These are phyloP conservation scores for Fistulinella prunicolor DNA, from an alignment of 768 basidiomycete species.

Conservation along the genomic window DNA sequence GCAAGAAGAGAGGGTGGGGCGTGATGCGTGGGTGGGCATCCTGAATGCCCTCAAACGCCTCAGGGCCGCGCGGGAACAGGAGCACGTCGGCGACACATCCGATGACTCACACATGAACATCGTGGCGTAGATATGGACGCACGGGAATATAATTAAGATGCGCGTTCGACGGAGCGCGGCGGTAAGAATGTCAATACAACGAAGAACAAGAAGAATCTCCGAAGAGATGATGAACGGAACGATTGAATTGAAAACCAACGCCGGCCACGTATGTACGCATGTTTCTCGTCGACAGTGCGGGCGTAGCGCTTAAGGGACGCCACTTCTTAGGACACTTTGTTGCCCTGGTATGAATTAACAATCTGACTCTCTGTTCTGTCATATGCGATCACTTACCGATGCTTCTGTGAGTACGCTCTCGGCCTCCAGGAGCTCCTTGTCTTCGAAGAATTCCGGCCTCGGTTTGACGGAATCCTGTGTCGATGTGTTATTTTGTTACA, in stretches of 20 bases:
- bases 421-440: constrained; percentile 50
- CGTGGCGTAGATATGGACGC: constrained; percentile 17
- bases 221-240: background rate
- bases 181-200: constrained; percentile 9
- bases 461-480: constrained; percentile 29
- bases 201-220: background rate
- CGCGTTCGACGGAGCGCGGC: constrained; percentile 1
- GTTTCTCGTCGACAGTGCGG: constrained; percentile 15
- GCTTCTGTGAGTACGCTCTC: constrained; percentile 55
- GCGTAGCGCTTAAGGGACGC: constrained; percentile 5
- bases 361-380: background rate
- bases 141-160: constrained; percentile 15
- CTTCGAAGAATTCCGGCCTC: constrained; percentile 30
- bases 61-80: constrained; percentile 44
- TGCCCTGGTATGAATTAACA: constrained; percentile 20
- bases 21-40: constrained; percentile 77
- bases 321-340: constrained; percentile 20
- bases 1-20: constrained; percentile 73
- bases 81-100: constrained; percentile 3
- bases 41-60: constrained; percentile 63
- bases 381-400: constrained; percentile 32
- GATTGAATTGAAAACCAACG: background rate
- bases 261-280: background rate
- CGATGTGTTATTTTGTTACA: background rate
- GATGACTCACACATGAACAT: constrained; percentile 9